Conservation (phyloP, 805 yeast genomes). For the Danielia reshetovae region DNA sequence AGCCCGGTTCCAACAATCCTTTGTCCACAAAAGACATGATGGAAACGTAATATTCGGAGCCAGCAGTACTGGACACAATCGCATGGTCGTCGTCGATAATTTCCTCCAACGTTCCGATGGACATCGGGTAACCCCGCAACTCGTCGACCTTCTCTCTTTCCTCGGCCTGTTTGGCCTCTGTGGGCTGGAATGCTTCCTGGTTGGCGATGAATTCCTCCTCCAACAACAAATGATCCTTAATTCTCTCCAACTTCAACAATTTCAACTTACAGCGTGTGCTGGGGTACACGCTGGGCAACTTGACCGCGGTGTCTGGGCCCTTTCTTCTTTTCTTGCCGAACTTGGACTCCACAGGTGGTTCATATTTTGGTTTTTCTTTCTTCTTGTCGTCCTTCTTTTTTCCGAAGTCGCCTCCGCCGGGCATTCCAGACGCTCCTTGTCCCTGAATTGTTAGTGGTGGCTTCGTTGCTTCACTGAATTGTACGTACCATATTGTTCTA, state of each 20-base stretch:
- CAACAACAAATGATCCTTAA: conserved; percentile 88
- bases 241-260: conserved; percentile 87
- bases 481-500: conserved; percentile 11
- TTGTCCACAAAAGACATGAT: conserved; percentile 96
- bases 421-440: conserved; percentile 54
- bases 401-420: conserved; percentile 44
- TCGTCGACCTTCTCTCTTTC: conserved; percentile 95
- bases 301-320: conserved; percentile 83
- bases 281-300: conserved; percentile 85
- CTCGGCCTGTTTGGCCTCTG: conserved; percentile 94
- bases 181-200: conserved; percentile 91
- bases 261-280: conserved; percentile 91
- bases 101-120: conserved; percentile 94
- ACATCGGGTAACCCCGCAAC: conserved; percentile 93
- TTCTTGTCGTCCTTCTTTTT: conserved; percentile 56
- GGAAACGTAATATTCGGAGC: conserved; percentile 96
- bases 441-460: conserved; percentile 32
- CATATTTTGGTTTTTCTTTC: conserved; percentile 92
- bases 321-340: conserved; percentile 91
- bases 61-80: conserved; percentile 91
- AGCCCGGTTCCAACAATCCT: conserved; percentile 93
- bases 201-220: conserved; percentile 96
- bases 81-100: conserved; percentile 99
- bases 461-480: background rate
- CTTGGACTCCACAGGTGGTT: conserved; percentile 95